phyloP scores from a whole-genome alignment of 106 monocot genomes.

The Acorus calamus region DNA sequence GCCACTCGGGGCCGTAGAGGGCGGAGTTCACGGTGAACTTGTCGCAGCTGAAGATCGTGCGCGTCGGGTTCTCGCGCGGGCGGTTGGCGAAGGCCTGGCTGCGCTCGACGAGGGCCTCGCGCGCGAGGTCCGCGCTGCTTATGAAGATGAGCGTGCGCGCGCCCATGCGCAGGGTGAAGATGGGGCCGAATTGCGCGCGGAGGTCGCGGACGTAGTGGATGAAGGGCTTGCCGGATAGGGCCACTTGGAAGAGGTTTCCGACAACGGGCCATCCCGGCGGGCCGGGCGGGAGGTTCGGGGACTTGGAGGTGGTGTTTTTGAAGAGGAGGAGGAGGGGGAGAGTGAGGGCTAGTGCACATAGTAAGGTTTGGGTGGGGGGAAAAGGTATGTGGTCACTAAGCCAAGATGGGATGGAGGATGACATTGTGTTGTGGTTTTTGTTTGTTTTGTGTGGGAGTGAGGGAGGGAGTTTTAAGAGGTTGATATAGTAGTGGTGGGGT shows the following conservation, averaged over 20 bases:
- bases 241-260: constrained; percentile 85
- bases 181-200: constrained; percentile 45
- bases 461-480: too few relatives aligned
- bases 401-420: too few relatives aligned
- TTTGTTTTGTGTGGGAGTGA: too few relatives aligned
- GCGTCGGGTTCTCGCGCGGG: constrained; percentile 62
- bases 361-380: too few relatives aligned
- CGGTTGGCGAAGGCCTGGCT: constrained; percentile 58
- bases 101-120: constrained; percentile 71
- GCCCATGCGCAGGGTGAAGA: constrained; percentile 76
- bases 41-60: constrained; percentile 68
- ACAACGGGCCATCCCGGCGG: constrained; percentile 78
- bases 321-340: not conserved
- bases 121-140: constrained; percentile 56
- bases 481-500: too few relatives aligned
- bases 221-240: constrained; percentile 52
- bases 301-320: constrained; percentile 2
- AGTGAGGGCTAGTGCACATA: too few relatives aligned
- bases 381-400: too few relatives aligned
- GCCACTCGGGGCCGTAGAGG: constrained; percentile 79
- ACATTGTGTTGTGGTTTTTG: too few relatives aligned
- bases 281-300: constrained; percentile 55
- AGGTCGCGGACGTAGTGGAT: constrained; percentile 73
- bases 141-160: constrained; percentile 59
- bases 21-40: constrained; percentile 94